Evolutionary conservation across 345 rosid genomes (phyloP).

Genomic region (Arabis hirsuta): DNA sequence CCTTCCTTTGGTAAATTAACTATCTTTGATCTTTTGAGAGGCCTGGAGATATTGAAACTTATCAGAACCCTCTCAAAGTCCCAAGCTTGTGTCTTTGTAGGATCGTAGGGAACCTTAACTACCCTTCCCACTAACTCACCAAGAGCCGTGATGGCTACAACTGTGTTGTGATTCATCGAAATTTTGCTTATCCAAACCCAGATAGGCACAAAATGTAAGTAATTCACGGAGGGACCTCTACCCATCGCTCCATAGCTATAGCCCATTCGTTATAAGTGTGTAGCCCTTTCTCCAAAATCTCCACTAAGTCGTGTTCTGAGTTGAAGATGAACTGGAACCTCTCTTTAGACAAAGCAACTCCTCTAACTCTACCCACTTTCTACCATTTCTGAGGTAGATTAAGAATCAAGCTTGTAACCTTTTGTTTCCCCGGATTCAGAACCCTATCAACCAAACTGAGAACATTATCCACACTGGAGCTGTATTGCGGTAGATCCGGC

Average conservation of each 20-base stretch:
- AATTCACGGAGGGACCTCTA: neutral
- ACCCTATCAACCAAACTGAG: no score
- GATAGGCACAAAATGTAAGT: neutral
- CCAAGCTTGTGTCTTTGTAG: neutral
- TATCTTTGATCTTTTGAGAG: neutral
- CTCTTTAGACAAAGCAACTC: neutral
- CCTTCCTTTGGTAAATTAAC: neutral
- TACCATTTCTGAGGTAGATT: neutral
- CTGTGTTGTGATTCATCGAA: neutral
- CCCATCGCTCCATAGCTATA: neutral
- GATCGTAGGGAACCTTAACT: neutral
- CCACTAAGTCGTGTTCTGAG: neutral
- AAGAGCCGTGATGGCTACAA: accelerated
- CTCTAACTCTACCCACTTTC: neutral
- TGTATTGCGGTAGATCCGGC: no score
- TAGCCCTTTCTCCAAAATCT: neutral
- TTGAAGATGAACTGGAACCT: no score
- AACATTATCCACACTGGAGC: no score
- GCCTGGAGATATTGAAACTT: accelerated
- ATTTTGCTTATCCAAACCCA: neutral
- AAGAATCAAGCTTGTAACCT: no score
- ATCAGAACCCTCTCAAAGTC: neutral
- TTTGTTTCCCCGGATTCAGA: no score
- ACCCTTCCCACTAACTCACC: neutral
- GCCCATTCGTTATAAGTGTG: neutral